These are phyloP conservation scores for Polychytrium aggregatum DNA, from an alignment of 192 early-diverging fungal genomes.

Conservation along the genomic window DNA sequence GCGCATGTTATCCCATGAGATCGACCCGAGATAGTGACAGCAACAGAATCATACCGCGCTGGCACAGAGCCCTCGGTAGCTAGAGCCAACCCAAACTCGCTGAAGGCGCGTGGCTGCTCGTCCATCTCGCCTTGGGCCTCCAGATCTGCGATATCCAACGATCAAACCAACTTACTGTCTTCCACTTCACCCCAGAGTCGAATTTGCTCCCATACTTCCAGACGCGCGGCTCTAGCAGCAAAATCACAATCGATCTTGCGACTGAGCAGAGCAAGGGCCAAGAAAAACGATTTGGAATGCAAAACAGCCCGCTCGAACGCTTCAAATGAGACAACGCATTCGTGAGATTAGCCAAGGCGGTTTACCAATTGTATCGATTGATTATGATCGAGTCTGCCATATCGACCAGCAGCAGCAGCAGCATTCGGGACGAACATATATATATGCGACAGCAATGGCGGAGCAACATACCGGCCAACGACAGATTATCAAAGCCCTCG, in stretches of 20 bases:
- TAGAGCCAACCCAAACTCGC: not conserved
- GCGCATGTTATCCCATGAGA: too few relatives aligned
- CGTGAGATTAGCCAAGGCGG: too few relatives aligned
- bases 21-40: not conserved
- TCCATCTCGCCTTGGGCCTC: too few relatives aligned
- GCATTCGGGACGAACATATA: too few relatives aligned
- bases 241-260: conserved; percentile 58
- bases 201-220: conserved; percentile 82
- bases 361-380: too few relatives aligned
- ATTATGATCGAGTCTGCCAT: too few relatives aligned
- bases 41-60: not conserved
- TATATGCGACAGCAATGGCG: too few relatives aligned
- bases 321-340: too few relatives aligned
- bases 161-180: conserved; percentile 43
- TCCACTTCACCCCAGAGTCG: conserved; percentile 85
- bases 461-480: too few relatives aligned
- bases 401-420: too few relatives aligned
- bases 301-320: conserved; percentile 83
- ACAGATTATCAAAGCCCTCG: conserved; percentile 47
- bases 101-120: too few relatives aligned
- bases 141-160: conserved; percentile 2
- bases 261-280: conserved; percentile 80
- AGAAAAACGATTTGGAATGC: conserved; percentile 81
- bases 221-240: conserved; percentile 64
- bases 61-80: not conserved